A percentile compares a stretch with the other conserved stretches of the same genome.
phyloP scores from a whole-genome alignment of 1,284 basidiomycete species.

The Cryptococcus sp. region DNA sequence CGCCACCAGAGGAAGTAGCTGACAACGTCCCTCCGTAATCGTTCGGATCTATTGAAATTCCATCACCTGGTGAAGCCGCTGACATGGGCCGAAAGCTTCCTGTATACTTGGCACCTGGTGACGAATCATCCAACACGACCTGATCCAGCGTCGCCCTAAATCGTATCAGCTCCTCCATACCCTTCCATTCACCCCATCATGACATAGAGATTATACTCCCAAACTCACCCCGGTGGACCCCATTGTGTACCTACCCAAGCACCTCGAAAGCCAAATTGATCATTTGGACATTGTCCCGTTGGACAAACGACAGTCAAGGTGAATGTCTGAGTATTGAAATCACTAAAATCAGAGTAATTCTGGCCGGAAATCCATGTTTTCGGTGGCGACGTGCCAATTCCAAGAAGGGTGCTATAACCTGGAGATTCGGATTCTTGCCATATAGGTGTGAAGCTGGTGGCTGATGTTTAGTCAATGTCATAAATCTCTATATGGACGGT shows the following conservation, averaged over 20 bases:
- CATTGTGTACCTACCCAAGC: slow-evolving; percentile 1
- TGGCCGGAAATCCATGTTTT: slow-evolving; percentile 11
- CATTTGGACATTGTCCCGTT: not conserved
- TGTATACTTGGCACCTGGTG: slow-evolving; percentile 13
- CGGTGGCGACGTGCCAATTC: not conserved
- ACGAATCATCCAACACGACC: slow-evolving; percentile 18
- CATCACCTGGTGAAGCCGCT: not conserved
- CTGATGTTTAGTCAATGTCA: too few relatives aligned
- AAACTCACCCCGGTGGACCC: slow-evolving; percentile 1
- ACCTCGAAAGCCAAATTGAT: slow-evolving; percentile 2
- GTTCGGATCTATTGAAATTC: not conserved
- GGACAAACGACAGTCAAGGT: slow-evolving; percentile 4
- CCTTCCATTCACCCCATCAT: too few relatives aligned
- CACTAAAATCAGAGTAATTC: slow-evolving; percentile 5
- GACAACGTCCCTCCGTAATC: slow-evolving; percentile 26
- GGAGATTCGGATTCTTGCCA: slow-evolving; percentile 4
- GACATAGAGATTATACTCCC: too few relatives aligned
- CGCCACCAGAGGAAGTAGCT: slow-evolving; percentile 21
- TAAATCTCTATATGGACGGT: too few relatives aligned
- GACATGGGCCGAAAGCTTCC: slow-evolving; percentile 14
- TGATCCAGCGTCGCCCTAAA: not conserved
- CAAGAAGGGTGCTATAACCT: slow-evolving; percentile 9
- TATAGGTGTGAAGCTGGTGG: slow-evolving; percentile 17
- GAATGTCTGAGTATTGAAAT: slow-evolving; percentile 13
- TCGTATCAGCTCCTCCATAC: not conserved